Evolutionary conservation across 352 stramenopile genomes (phyloP).

Genomic region (Aphanomyces euteiches): DNA sequence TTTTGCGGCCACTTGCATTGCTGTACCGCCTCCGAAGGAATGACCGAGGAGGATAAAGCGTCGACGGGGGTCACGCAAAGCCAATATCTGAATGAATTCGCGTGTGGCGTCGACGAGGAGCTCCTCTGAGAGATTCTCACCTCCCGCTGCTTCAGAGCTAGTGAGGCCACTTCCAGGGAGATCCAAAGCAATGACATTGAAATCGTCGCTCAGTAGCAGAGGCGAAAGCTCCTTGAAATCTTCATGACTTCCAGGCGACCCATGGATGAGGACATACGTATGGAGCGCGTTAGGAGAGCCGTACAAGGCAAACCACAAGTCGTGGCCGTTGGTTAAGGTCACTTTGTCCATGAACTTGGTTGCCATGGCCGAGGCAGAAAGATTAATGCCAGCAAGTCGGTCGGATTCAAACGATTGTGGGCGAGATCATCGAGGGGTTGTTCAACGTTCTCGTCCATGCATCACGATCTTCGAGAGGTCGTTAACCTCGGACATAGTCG

Average conservation of each 20-base stretch:
- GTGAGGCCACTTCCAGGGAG: conserved; percentile 15
- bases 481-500: background rate
- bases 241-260: too few species aligned
- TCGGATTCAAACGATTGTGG: too few species aligned
- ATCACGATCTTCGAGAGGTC: too few species aligned
- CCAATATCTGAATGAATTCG: background rate
- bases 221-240: conserved; percentile 18
- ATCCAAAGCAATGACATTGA: conserved; percentile 22
- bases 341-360: too few species aligned
- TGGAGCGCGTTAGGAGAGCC: too few species aligned
- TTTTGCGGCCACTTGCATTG: conserved; percentile 2
- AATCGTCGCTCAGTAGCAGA: conserved; percentile 2
- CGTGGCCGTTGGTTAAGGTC: too few species aligned
- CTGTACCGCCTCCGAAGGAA: conserved; percentile 9
- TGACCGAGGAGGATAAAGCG: conserved; percentile 12
- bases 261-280: too few species aligned
- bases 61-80: background rate
- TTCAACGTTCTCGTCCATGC: too few species aligned
- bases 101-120: background rate
- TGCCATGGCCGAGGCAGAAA: too few species aligned
- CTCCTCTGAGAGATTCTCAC: background rate
- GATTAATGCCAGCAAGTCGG: too few species aligned
- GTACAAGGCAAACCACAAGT: too few species aligned
- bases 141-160: background rate
- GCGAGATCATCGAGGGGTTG: too few species aligned